These are phyloP conservation scores for Penicillium paneum DNA, from an alignment of 2,329 filamentous ascomycete genomes.

Conservation along the genomic window DNA sequence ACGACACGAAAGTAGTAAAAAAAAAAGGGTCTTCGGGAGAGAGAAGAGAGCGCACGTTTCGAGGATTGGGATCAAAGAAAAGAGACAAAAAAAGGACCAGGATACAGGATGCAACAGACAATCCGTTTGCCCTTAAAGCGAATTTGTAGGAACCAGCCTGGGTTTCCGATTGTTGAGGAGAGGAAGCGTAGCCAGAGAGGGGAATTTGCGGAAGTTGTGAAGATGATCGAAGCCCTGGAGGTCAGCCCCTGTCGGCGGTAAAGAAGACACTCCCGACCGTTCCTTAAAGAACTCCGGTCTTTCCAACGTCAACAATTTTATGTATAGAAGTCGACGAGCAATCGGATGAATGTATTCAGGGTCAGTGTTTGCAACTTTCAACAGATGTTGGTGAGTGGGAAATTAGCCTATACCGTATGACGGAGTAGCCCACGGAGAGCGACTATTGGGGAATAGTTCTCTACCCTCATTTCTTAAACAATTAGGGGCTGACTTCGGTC, in stretches of 20 bases:
- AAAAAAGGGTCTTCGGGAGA: constrained; percentile 3
- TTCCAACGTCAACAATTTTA: background rate
- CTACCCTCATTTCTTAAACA: background rate
- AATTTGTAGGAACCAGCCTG: constrained; percentile 23
- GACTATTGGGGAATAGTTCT: constrained; percentile 6
- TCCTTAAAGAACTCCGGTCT: constrained; percentile 7
- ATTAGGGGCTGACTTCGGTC: constrained; percentile 6
- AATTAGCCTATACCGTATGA: background rate
- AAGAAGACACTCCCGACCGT: constrained; percentile 23
- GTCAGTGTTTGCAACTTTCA: background rate
- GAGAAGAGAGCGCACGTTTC: background rate
- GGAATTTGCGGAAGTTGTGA: constrained; percentile 14
- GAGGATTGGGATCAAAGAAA: constrained; percentile 8
- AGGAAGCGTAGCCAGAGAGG: constrained; percentile 17
- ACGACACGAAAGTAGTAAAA: constrained; percentile 1
- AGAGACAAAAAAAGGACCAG: background rate
- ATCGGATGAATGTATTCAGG: background rate
- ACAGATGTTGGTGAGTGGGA: background rate
- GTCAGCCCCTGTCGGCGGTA: constrained; percentile 25
- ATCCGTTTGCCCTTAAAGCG: background rate
- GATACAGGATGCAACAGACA: background rate
- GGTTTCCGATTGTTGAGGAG: constrained; percentile 20
- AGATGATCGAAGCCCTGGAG: constrained; percentile 8
- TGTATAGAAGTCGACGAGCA: background rate
- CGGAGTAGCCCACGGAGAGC: background rate